Percentiles rank a stretch among this genome's conserved stretches.
These are phyloP conservation scores for Diplotaxis tenuifolia DNA, from an alignment of 345 rosid species.

Conservation along the genomic window DNA sequence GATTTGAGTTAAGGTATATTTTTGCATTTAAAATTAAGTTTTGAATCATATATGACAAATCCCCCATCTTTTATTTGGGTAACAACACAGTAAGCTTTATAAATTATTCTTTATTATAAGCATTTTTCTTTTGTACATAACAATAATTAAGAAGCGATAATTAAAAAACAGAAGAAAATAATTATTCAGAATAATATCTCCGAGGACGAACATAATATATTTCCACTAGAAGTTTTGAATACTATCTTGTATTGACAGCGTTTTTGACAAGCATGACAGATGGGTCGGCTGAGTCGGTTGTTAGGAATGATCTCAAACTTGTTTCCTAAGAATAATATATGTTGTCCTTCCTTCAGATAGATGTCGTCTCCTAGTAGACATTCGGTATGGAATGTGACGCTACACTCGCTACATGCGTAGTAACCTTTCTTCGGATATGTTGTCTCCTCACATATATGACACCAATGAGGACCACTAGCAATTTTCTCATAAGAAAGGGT, in stretches of 20 bases:
- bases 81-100: too few species aligned
- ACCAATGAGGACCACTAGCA: not conserved
- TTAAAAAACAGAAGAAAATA: too few species aligned
- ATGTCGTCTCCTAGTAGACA: not conserved
- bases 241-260: not conserved
- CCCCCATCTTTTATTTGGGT: too few species aligned
- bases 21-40: too few species aligned
- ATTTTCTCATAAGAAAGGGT: not conserved
- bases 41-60: too few species aligned
- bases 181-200: too few species aligned
- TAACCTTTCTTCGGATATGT: not conserved
- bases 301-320: not conserved
- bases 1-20: too few species aligned
- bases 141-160: too few species aligned
- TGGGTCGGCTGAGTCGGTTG: not conserved
- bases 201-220: not conserved
- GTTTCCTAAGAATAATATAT: not conserved
- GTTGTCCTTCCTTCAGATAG: not conserved
- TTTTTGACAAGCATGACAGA: not conserved
- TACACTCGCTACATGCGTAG: not conserved
- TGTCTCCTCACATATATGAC: not conserved
- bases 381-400: not conserved
- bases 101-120: too few species aligned
- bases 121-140: too few species aligned
- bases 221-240: not conserved